phyloP scores from a whole-genome alignment of 257 asterid genomes.

The Solanum verrucosum region DNA sequence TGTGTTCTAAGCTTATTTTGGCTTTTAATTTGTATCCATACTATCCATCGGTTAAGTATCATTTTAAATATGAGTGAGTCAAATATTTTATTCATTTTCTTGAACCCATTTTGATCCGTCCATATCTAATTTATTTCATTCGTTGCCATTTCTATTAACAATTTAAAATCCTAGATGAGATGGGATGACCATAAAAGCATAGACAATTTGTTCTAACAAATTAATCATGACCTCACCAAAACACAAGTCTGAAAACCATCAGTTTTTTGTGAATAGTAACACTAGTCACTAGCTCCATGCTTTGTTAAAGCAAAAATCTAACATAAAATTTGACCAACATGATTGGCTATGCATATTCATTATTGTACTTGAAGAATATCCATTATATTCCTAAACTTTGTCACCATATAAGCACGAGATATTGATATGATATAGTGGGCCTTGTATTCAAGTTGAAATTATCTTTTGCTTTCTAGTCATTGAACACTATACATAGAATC shows the following conservation, averaged over 20 bases:
- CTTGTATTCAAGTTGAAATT: constrained; percentile 15
- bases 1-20: neutral
- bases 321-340: neutral
- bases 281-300: neutral
- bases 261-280: neutral
- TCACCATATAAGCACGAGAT: neutral
- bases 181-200: neutral
- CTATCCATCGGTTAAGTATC: neutral
- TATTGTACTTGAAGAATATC: constrained; percentile 6
- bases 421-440: constrained; percentile 10
- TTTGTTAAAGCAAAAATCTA: neutral
- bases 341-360: neutral
- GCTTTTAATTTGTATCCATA: neutral
- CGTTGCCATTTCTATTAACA: neutral
- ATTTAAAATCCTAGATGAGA: neutral
- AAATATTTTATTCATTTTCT: neutral
- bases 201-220: neutral
- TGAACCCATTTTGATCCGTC: neutral
- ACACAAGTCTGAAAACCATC: neutral
- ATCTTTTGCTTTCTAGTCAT: constrained; percentile 43
- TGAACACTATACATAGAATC: constrained; percentile 38
- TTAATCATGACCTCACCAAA: neutral
- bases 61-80: neutral
- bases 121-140: too few species aligned
- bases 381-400: neutral